Percentiles rank a stretch among this genome's conserved stretches.
These are phyloP conservation scores for Domatiomyces globalis DNA, from an alignment of 2,329 filamentous ascomycete genomes.

Conservation along the genomic window DNA sequence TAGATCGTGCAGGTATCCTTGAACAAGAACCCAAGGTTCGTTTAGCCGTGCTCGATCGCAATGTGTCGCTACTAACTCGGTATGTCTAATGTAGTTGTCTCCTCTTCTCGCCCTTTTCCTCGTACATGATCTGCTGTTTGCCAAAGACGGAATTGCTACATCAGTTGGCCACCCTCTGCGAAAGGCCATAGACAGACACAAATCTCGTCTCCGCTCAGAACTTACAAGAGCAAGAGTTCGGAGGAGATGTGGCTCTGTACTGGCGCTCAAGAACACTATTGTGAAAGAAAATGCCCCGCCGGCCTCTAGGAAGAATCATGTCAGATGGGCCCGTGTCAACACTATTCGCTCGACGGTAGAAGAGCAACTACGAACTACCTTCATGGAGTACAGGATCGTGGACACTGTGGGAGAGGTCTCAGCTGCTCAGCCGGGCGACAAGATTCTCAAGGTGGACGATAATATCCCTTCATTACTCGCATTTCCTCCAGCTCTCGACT, in stretches of 20 bases:
- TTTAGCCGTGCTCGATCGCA: neutral
- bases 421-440: slow-evolving; percentile 20
- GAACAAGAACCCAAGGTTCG: slow-evolving; percentile 70
- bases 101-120: slow-evolving; percentile 69
- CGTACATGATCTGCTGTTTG: slow-evolving; percentile 69
- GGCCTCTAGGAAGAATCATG: slow-evolving; percentile 19
- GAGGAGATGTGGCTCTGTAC: slow-evolving; percentile 53
- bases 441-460: slow-evolving; percentile 53
- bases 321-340: slow-evolving; percentile 82
- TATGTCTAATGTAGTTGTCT: slow-evolving; percentile 46
- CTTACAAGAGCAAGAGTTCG: slow-evolving; percentile 66
- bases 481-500: slow-evolving; percentile 54
- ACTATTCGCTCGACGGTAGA: slow-evolving; percentile 56
- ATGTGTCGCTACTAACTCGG: slow-evolving; percentile 25
- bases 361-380: slow-evolving; percentile 60
- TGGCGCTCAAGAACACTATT: slow-evolving; percentile 40
- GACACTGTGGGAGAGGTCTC: slow-evolving; percentile 44
- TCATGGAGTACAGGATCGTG: slow-evolving; percentile 47
- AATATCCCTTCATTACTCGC: slow-evolving; percentile 76
- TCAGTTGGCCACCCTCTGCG: slow-evolving; percentile 66
- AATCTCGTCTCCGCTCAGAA: slow-evolving; percentile 64
- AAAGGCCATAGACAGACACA: slow-evolving; percentile 63
- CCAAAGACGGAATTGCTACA: slow-evolving; percentile 69
- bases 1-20: slow-evolving; percentile 65
- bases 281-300: slow-evolving; percentile 24